Conservation (phyloP, 305 asterid species). For the Coffea humblotiana region DNA sequence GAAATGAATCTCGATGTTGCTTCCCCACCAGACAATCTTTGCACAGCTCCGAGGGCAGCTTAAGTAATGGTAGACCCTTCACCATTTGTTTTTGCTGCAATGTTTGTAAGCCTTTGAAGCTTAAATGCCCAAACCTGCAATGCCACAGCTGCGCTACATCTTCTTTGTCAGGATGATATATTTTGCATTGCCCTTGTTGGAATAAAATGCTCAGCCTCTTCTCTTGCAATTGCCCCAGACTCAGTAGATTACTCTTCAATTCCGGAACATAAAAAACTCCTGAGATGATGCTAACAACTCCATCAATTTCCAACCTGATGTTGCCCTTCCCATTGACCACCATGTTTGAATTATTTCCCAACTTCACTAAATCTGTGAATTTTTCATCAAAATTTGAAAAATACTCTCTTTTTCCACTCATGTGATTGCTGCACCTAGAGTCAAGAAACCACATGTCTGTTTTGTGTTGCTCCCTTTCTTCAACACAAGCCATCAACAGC, state of each 20-base stretch:
- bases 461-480: neutral
- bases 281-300: neutral
- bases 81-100: neutral
- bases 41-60: neutral
- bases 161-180: neutral
- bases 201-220: neutral
- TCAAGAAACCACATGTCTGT: neutral
- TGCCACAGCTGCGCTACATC: conserved; percentile 1
- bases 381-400: neutral
- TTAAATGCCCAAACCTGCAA: conserved; percentile 4
- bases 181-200: neutral
- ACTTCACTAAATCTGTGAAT: neutral
- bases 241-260: conserved; percentile 9
- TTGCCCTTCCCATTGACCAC: neutral
- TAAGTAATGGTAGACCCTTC: neutral
- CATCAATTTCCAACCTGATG: neutral
- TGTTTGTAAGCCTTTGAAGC: neutral
- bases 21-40: neutral
- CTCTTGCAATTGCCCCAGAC: conserved; percentile 7
- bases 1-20: neutral
- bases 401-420: neutral
- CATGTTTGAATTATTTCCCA: conserved; percentile 11
- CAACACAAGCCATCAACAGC: neutral
- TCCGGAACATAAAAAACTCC: conserved; percentile 7
- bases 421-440: neutral